Percentiles rank a stretch among this genome's conserved stretches.
Conservation (phyloP, 1,139 yeast species). For the Lodderomyces orthopsilosis region DNA sequence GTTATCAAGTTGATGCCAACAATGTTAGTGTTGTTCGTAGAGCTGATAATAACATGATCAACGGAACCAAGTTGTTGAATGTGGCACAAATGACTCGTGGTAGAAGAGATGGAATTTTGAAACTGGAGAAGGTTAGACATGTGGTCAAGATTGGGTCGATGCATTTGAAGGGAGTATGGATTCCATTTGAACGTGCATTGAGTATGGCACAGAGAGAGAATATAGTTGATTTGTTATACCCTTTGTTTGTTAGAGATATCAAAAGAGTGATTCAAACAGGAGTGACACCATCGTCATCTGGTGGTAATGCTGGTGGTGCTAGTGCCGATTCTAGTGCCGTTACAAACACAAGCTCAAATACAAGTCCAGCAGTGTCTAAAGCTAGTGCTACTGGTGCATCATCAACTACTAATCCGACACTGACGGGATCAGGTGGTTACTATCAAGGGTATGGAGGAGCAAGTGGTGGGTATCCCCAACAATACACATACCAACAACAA, state of each 20-base stretch:
- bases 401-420: not conserved
- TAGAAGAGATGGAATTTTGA: slow-evolving; percentile 58
- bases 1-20: slow-evolving; percentile 94
- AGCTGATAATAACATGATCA: slow-evolving; percentile 91
- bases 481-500: slow-evolving; percentile 11
- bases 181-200: slow-evolving; percentile 90
- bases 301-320: slow-evolving; percentile 5
- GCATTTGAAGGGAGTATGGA: slow-evolving; percentile 98
- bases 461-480: slow-evolving; percentile 6
- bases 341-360: slow-evolving; percentile 2
- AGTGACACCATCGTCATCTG: slow-evolving; percentile 35
- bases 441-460: slow-evolving; percentile 14
- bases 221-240: slow-evolving; percentile 80
- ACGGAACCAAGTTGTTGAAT: slow-evolving; percentile 77
- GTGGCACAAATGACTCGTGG: slow-evolving; percentile 60
- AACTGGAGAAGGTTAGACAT: slow-evolving; percentile 83
- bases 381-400: slow-evolving; percentile 11
- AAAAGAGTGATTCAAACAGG: slow-evolving; percentile 63
- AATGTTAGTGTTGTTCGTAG: slow-evolving; percentile 89
- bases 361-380: slow-evolving; percentile 13
- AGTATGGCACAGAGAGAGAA: slow-evolving; percentile 90
- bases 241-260: slow-evolving; percentile 84
- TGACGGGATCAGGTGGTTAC: slow-evolving; percentile 15
- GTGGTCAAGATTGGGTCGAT: slow-evolving; percentile 96
- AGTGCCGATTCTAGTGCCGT: slow-evolving; percentile 13